Base-by-base conservation (phyloP, 169 alveolate genomes). In the Cryptosporidium parvum region DNA sequence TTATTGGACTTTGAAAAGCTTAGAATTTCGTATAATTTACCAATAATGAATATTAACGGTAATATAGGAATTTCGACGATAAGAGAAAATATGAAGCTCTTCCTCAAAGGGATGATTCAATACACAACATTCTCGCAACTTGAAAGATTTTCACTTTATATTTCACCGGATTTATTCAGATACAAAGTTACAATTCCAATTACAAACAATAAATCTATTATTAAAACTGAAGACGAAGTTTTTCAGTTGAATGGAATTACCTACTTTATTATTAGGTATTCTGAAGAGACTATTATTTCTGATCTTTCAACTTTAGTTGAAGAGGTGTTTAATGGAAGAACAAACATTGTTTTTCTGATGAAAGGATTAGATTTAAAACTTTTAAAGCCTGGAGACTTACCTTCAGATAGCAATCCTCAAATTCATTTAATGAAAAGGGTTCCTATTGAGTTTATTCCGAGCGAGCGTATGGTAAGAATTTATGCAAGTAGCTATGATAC, bases 391-490 rank as follows among this genome's bases (percentile, higher is more conserved):
- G 18, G 39, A 6, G 68, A 73, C 16, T 37, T 73, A 33, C 72
- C 86, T 58, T 42, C 48, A 9, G 70, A 14, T 2, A 44, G 16
- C n/a, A 56, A 29, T n/a, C n/a, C 44, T 18, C 35, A n/a, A 61
- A 9, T 73, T 29, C 86, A 73, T 52, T 23, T 52, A 53, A n/a
- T 73, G 23, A 73, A 73, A 23, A 26, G 71, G 23, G 70, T 59
- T 29, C 70, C 86, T n/a, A 73, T 73, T 16, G 70, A 73, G 56
- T 23, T 73, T 29, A 45, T 73, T 51, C 14, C n/a, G 1, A 33
- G 31, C 23, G 86, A 73, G 45, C 86, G 37, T 31, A 10, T 73
- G n/a, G 21, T 73, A 31, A 73, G 70, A 26, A 73, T 73, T 53
- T 23, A 80, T 44, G 37, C 44, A 23, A 56, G 65, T 0, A 39